Evolutionary conservation across 345 rosid species (phyloP), one percentile per base, ranked within the genome.

Genomic region (Turnera subulata): DNA sequence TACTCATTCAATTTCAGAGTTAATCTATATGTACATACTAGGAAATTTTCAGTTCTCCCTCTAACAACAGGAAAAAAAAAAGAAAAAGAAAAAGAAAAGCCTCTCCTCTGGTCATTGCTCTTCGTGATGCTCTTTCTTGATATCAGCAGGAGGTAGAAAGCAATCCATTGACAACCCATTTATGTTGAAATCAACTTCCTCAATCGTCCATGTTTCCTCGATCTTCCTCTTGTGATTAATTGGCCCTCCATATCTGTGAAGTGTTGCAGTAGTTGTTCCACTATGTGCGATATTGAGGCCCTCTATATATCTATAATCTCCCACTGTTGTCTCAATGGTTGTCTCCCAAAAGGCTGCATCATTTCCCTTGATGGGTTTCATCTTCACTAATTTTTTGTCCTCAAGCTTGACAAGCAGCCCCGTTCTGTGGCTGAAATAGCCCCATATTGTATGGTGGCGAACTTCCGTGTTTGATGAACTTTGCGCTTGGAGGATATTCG

Each of bases 271-370:
- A 0, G 96, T 93, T 63, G 62, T 72, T 1, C 97, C 96, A 0
- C 82, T 76, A 15, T 84, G 89, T 0, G 99, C 99, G 1, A 89
- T 85, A 43, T 93, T 93, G 6, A 93, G 79, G 1, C 85, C 79
- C 20, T 89, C 89, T 1, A 87, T 78, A 35, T 79, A 74, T 40
- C 67, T 68, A 12, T 89, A 89, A 44, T 86, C 97, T 19, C 85
- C 86, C 85, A 89, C 89, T 20, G 86, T 84, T 0, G 97, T 89
- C 39, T 89, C 99, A 0, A 84, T 63, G 60, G 95, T 86, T 0
- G 96, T 89, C 69, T 89, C 98, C 98, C 98, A 92, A 38, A 92
- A 92, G 2, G 89, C 83, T 2, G 84, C 95, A 1, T 76, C 81
- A 29, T 76, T 91, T 0, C 77, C 75, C 15, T 84, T 83, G 9